A percentile compares a stretch with the other conserved stretches of the same genome.
Evolutionary conservation across 2,329 filamentous ascomycete genomes (phyloP).

Genomic region (Thelonectria olida): DNA sequence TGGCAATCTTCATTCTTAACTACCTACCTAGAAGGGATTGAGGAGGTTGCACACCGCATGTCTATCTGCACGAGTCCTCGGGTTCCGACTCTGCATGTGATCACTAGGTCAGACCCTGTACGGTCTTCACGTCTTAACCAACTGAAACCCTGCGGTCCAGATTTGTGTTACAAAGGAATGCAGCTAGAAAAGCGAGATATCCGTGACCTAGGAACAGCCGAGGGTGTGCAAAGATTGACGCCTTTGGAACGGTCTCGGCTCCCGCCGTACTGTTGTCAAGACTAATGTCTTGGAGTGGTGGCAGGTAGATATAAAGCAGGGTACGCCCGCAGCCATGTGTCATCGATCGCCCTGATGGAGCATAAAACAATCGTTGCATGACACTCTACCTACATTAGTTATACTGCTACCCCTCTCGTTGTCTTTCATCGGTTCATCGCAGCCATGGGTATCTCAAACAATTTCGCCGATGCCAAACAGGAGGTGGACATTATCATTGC

Average conservation of each 20-base stretch:
- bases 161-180: neutral
- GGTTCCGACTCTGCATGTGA: too few relatives aligned
- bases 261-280: neutral
- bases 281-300: neutral
- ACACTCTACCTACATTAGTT: too few relatives aligned
- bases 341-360: neutral
- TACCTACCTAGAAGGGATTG: too few relatives aligned
- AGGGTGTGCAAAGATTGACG: neutral
- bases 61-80: too few relatives aligned
- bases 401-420: too few relatives aligned
- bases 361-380: too few relatives aligned
- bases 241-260: neutral
- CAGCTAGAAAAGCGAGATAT: neutral
- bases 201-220: neutral
- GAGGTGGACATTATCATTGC: constrained; percentile 36
- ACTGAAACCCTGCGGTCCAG: neutral
- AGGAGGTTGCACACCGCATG: too few relatives aligned
- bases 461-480: neutral
- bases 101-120: neutral
- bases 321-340: too few relatives aligned
- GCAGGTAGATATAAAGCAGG: neutral
- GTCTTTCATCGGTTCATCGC: neutral
- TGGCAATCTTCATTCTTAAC: too few relatives aligned
- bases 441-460: constrained; percentile 34
- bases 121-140: neutral